Evolutionary conservation across 306 rosid genomes (phyloP).

Genomic region (Cucurbita pepo): DNA sequence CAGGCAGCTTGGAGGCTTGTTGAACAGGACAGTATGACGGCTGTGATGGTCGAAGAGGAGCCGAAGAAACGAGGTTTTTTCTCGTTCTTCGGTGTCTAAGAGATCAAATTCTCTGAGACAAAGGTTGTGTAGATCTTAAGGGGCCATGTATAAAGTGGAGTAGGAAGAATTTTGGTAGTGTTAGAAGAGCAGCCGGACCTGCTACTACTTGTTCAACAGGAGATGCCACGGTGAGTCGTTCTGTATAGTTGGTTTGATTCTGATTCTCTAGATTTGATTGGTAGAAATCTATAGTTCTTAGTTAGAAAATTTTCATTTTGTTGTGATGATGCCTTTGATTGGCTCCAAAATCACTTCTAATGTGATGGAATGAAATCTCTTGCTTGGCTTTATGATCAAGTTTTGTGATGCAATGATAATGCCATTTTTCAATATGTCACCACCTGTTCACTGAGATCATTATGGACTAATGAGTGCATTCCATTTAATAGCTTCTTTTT

Average conservation of each 20-base stretch:
- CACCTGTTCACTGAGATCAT: too few species aligned
- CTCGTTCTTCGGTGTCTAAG: conserved; percentile 80
- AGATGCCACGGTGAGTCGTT: not conserved
- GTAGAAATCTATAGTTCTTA: not conserved
- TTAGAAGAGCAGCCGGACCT: not conserved
- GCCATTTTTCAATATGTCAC: too few species aligned
- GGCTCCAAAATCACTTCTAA: not conserved
- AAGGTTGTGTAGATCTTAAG: not conserved
- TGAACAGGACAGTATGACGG: conserved; percentile 92
- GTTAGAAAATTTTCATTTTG: not conserved
- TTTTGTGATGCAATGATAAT: too few species aligned
- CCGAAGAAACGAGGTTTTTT: conserved; percentile 79
- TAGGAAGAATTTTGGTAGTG: conserved; percentile 1
- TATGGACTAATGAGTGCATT: too few species aligned
- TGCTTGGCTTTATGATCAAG: not conserved
- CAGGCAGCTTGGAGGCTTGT: conserved; percentile 99
- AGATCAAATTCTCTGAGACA: not conserved
- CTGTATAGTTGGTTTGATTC: not conserved
- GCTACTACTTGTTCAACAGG: not conserved
- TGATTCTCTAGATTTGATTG: not conserved
- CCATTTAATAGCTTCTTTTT: not conserved
- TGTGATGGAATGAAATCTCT: not conserved
- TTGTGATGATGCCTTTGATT: not conserved
- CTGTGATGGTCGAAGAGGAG: conserved; percentile 82
- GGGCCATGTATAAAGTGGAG: conserved; percentile 2